Percentiles rank a stretch among this genome's conserved stretches.
Evolutionary conservation across 352 stramenopile species (phyloP).

Genomic region (Blastocystis sp.): DNA sequence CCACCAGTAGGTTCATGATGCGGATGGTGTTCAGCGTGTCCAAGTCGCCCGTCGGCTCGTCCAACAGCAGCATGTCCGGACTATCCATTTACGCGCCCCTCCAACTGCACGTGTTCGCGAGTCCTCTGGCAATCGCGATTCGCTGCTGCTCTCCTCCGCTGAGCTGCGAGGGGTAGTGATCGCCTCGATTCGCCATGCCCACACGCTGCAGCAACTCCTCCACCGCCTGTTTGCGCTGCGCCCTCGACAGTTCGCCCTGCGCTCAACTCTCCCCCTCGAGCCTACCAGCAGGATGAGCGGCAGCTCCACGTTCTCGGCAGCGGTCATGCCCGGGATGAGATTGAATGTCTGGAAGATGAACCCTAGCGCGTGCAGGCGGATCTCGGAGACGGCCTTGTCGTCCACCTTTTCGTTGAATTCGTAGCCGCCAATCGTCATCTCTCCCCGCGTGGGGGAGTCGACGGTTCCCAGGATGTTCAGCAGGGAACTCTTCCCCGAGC

Average conservation of each 20-base stretch:
- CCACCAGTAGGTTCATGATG: conserved; percentile 71
- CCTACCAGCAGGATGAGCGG: conserved; percentile 59
- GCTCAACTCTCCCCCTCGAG: not conserved
- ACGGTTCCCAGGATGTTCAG: conserved; percentile 69
- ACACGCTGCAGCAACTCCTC: conserved; percentile 66
- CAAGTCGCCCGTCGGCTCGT: conserved; percentile 73
- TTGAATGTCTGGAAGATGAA: conserved; percentile 73
- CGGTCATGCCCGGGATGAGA: conserved; percentile 70
- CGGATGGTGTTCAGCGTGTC: conserved; percentile 71
- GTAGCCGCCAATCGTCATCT: conserved; percentile 56
- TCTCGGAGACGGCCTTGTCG: conserved; percentile 63
- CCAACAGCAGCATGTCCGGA: conserved; percentile 71
- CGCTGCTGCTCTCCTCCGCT: conserved; percentile 72
- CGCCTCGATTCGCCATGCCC: conserved; percentile 68
- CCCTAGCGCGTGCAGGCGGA: conserved; percentile 69
- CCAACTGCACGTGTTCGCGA: conserved; percentile 67
- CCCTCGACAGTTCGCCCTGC: conserved; percentile 19
- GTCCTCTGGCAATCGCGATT: conserved; percentile 72
- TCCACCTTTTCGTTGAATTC: conserved; percentile 53
- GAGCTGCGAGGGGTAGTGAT: conserved; percentile 70
- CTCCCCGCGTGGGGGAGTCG: conserved; percentile 60
- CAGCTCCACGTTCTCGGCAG: conserved; percentile 70
- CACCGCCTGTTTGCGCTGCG: conserved; percentile 22
- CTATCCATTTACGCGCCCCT: not conserved
- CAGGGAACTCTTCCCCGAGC: conserved; percentile 70